Conservation (phyloP, 306 rosid species). For the Senna tora region DNA sequence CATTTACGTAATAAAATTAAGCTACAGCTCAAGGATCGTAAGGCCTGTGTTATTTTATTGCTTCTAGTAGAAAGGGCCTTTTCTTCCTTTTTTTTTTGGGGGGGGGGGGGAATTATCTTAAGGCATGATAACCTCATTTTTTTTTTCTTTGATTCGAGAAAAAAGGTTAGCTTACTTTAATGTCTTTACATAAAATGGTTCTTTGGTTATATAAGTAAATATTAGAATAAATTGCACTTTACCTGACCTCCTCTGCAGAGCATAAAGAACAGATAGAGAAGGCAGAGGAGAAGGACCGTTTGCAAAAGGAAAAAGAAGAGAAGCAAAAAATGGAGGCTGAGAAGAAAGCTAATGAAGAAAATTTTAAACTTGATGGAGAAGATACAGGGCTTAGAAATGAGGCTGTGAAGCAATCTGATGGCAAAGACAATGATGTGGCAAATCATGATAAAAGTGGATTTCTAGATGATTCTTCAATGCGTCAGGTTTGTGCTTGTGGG, state of each 20-base stretch:
- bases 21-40: too few relatives aligned
- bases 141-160: neutral
- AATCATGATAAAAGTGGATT: conserved; percentile 47
- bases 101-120: too few relatives aligned
- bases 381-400: conserved; percentile 41
- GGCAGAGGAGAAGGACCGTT: conserved; percentile 88
- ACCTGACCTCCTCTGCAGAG: conserved; percentile 53
- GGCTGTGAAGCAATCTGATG: conserved; percentile 47
- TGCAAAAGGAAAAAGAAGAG: conserved; percentile 68
- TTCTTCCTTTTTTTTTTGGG: too few relatives aligned
- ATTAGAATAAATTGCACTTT: conserved; percentile 9
- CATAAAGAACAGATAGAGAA: conserved; percentile 93
- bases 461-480: conserved; percentile 47
- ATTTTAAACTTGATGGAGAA: conserved; percentile 42
- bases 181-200: neutral
- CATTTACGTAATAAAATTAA: too few relatives aligned
- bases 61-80: too few relatives aligned
- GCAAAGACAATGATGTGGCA: conserved; percentile 44
- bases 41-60: too few relatives aligned
- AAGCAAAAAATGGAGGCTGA: conserved; percentile 63
- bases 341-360: conserved; percentile 54
- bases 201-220: neutral
- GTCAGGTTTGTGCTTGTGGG: conserved; percentile 54
- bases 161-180: neutral
- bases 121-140: neutral